Evolutionary conservation across 768 basidiomycete genomes (phyloP), one percentile per base, ranked within the genome.

Genomic region (Macrocybe gigantea): DNA sequence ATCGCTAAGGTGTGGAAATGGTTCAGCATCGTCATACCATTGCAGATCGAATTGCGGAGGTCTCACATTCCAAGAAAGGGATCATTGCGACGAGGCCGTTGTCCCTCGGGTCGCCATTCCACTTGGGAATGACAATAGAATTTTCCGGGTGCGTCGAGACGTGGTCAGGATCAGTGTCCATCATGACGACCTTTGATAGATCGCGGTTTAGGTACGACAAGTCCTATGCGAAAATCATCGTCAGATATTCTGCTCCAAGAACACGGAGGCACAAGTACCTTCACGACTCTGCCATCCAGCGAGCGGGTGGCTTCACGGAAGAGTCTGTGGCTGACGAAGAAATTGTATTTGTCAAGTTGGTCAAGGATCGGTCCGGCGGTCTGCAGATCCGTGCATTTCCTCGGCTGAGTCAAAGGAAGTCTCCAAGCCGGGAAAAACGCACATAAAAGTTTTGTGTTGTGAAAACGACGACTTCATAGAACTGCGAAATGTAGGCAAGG

Each of bases 401-500:
- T n/a, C 22, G 7, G 14, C 53, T 30, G 49, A 44, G 33, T 41
- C 33, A 44, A 15, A 42, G n/a, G 15, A 39, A 33, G 39, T 33
- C 29, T 9, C 6, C 47, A 41, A 43, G 38, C 2, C 45, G 29
- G 45, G 31, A 35, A 22, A n/a, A 34, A 77, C 89, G 42, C 54
- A 95, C 94, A 65, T 95, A 97, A 58, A 79, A 74, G 48, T 88
- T 79, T 68, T 95, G 92, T 12, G 83, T 78, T 7, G 94, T 98
- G 70, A 98, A 99, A 46, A 99, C 74, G 33, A 98, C 95, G 49
- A 98, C 81, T 72, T 99, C 96, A 63, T 93, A 99, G 71, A 98
- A 99, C 60, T 97, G 95, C 0, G 93, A 91, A 41, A 99, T 80
- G 64, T 99, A 99, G 29, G 82, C 94, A 33, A 99, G 75, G 79